These are phyloP conservation scores for Dryadomyces quercivorus DNA, from an alignment of 2,329 filamentous ascomycete species.

Conservation along the genomic window DNA sequence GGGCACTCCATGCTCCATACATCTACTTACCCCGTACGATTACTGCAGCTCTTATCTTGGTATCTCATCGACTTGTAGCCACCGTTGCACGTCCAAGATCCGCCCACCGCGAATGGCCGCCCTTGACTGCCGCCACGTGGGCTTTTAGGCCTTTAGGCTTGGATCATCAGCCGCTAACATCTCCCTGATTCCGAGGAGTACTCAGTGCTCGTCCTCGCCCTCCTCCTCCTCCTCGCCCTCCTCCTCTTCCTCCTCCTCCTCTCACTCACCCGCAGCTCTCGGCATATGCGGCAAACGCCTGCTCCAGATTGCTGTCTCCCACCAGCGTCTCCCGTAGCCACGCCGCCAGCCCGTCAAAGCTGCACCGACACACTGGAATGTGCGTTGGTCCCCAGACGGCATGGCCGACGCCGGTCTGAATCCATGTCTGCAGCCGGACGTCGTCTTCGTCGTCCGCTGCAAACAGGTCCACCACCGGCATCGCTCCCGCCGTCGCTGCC, in stretches of 20 bases:
- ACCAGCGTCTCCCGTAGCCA: background rate
- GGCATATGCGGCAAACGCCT: background rate
- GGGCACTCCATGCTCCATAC: too few relatives aligned
- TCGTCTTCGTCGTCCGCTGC: background rate
- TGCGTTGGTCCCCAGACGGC: background rate
- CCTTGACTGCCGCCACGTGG: too few relatives aligned
- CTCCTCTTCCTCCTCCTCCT: background rate
- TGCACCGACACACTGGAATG: slow-evolving; percentile 1
- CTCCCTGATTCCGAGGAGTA: too few relatives aligned
- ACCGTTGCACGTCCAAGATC: too few relatives aligned
- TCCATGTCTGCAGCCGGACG: background rate
- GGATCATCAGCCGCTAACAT: background rate
- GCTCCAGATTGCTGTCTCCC: background rate
- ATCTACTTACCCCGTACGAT: too few relatives aligned
- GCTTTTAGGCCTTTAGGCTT: too few relatives aligned
- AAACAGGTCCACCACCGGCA: background rate
- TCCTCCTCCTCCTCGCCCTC: too few relatives aligned
- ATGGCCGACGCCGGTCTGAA: background rate
- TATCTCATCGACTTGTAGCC: too few relatives aligned
- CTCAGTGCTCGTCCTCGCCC: too few relatives aligned
- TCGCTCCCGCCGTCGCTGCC: background rate
- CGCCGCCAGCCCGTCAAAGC: background rate
- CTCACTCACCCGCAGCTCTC: background rate
- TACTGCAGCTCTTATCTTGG: too few relatives aligned
- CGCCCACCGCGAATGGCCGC: too few relatives aligned